Evolutionary conservation across 1,139 yeast species (phyloP).

Genomic region (Geotrichum reessii): DNA sequence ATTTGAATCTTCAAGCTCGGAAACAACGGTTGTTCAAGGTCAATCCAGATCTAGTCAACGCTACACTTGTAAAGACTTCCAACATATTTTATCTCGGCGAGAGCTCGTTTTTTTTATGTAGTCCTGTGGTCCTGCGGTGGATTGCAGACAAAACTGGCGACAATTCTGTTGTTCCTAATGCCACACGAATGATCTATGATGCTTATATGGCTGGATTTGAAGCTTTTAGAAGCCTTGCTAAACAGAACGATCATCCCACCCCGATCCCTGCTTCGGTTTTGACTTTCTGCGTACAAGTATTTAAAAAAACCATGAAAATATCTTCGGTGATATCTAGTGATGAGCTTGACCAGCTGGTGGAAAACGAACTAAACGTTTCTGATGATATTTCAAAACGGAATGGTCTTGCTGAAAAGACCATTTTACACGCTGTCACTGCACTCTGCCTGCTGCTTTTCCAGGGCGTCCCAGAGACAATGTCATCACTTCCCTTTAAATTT

Average conservation of each 20-base stretch:
- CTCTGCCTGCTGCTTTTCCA: conserved; percentile 13
- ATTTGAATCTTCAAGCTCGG: background rate
- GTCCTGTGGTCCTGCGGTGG: conserved; percentile 41
- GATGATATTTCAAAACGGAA: conserved; percentile 12
- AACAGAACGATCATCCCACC: background rate
- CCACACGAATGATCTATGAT: conserved; percentile 27
- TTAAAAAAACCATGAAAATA: background rate
- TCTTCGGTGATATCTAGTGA: conserved; percentile 18
- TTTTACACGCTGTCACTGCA: conserved; percentile 24
- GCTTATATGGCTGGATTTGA: conserved; percentile 4
- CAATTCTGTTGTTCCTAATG: conserved; percentile 29
- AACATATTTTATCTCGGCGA: conserved; percentile 20
- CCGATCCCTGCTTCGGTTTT: background rate
- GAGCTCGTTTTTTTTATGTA: conserved; percentile 39
- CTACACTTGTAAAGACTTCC: conserved; percentile 3
- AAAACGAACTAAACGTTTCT: conserved; percentile 18
- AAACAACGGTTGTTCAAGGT: background rate
- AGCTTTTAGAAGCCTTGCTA: background rate
- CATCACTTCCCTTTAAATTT: background rate
- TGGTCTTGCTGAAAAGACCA: conserved; percentile 26
- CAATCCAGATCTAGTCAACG: conserved; percentile 2
- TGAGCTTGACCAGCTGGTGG: conserved; percentile 23
- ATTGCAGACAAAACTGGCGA: conserved; percentile 36
- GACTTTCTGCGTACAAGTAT: background rate
- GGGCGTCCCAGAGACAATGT: background rate